Percentiles rank a stretch among this genome's conserved stretches.
phyloP scores from a whole-genome alignment of 2,329 filamentous ascomycete species.

The Rutstroemia sp. region DNA sequence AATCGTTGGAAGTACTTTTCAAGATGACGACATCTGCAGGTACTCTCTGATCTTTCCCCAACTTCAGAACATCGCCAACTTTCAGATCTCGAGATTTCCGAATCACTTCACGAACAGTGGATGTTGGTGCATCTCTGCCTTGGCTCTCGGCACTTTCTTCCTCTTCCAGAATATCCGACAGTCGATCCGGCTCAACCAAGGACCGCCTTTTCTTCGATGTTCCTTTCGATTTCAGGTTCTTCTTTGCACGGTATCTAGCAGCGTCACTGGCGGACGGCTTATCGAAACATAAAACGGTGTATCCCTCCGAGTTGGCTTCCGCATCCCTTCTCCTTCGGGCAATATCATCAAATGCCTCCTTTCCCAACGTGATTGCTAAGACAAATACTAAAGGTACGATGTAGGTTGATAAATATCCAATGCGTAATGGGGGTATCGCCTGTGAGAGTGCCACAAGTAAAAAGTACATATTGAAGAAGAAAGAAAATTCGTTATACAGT shows the following conservation, averaged over 20 bases:
- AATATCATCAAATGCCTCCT: conserved; percentile 93
- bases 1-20: conserved; percentile 65
- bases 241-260: conserved; percentile 32
- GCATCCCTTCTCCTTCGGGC: conserved; percentile 76
- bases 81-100: conserved; percentile 84
- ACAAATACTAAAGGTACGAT: conserved; percentile 90
- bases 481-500: conserved; percentile 97
- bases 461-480: conserved; percentile 99
- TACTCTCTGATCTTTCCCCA: conserved; percentile 85
- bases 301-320: conserved; percentile 90
- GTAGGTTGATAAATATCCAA: conserved; percentile 93
- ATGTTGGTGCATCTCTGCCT: conserved; percentile 38
- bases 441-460: conserved; percentile 91
- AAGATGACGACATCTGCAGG: conserved; percentile 92
- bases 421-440: conserved; percentile 78
- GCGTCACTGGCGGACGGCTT: conserved; percentile 37
- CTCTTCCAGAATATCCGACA: conserved; percentile 65
- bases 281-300: conserved; percentile 68
- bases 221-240: conserved; percentile 41
- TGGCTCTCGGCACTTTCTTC: conserved; percentile 45
- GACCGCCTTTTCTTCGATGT: conserved; percentile 32
- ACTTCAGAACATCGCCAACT: conserved; percentile 91
- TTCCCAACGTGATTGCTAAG: conserved; percentile 83
- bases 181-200: conserved; percentile 34
- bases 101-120: conserved; percentile 55